phyloP scores from a whole-genome alignment of 345 rosid genomes.

The Alliaria petiolata region DNA sequence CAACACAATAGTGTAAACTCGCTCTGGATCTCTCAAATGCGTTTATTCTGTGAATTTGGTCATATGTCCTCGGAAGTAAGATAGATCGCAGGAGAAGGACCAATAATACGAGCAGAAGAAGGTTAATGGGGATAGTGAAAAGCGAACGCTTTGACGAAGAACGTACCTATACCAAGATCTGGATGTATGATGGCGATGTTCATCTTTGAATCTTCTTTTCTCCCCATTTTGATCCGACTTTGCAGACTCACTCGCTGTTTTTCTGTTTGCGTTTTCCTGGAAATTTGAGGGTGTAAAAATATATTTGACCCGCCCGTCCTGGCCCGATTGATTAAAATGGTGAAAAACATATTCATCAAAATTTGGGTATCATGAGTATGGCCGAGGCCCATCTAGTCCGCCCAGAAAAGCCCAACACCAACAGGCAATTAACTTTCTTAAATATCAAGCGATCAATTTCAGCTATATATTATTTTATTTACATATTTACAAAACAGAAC shows the following conservation, averaged over 20 bases:
- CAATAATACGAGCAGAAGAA: neutral
- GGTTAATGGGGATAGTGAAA: neutral
- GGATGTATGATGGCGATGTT: constrained; percentile 80
- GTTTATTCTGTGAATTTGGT: neutral
- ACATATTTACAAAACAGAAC: neutral
- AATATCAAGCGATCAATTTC: neutral
- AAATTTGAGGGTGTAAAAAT: neutral
- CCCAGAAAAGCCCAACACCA: neutral
- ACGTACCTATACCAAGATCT: constrained; percentile 81
- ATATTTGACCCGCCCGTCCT: constrained; percentile 4
- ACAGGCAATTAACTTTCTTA: neutral
- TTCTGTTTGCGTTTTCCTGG: neutral
- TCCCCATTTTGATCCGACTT: constrained; percentile 41
- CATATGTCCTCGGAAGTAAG: neutral
- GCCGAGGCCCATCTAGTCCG: neutral
- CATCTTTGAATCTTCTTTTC: constrained; percentile 41
- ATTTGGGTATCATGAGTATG: neutral
- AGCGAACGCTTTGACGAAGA: neutral
- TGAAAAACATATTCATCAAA: neutral
- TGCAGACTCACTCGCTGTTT: neutral
- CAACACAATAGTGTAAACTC: neutral
- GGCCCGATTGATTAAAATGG: neutral
- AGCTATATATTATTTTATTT: neutral
- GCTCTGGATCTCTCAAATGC: neutral
- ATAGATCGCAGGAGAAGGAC: neutral